Base-by-base conservation (phyloP, 192 early-diverging fungal genomes). In the Rhizophagus sp. region DNA sequence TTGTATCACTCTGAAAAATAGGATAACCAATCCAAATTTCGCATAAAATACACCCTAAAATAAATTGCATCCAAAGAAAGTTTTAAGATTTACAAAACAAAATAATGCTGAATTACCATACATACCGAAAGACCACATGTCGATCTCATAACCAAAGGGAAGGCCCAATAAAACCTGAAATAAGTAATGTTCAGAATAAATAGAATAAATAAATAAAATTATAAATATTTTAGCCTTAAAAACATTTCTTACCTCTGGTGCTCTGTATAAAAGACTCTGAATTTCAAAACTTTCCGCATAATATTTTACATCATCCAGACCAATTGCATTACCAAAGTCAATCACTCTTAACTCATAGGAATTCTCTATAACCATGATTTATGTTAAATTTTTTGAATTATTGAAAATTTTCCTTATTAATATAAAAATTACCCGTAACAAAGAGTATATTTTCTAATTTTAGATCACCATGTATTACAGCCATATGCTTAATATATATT, bases 261-360 rank as follows among this genome's bases (percentile, higher is more conserved):
- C 73, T 52, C 73, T 74, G 13, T 74, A 74, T 30, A 39, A 25
- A 30, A 61, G 73, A 33, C 24, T 74, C 57, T 74, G 73, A 74
- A 74, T 39, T 25, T 74, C 49, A 61, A 74, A 74, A 33, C 44
- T 74, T 49, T 74, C 50, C 27, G 57, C 24, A 24, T 74, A 74
- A 33, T 33, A 12, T 27, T 25, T 44, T 30, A 52, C 39, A 24
- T 74, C 73, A 25, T 74, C 73, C 22, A 74, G 19, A 52, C 50
- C 49, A n/a, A 74, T 74, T 30, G 73, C 73, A 17, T 74, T 74
- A 57, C 73, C 73, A 61, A 74, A 74, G 6, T 74, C 73, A 61
- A 74, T 50, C 2, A 74, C 30, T 57, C 17, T 49, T 12, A 74
- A 6, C 19, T 49, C 49, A 30, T 33, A 30, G 27, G 73, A 52